These are phyloP conservation scores for Dipodascus albidus DNA, from an alignment of 805 yeast genomes.

Conservation along the genomic window DNA sequence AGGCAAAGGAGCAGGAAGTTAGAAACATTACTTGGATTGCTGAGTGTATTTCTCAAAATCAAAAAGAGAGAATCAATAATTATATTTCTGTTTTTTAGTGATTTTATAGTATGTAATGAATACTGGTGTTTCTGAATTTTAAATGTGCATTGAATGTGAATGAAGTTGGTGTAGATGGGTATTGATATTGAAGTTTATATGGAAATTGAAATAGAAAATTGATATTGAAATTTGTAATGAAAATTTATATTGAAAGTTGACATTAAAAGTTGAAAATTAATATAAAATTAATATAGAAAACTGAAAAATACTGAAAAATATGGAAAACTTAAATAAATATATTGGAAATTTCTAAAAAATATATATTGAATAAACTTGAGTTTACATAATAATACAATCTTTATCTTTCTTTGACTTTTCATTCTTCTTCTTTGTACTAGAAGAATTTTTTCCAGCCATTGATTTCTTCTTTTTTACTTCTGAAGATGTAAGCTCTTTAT, in stretches of 20 bases:
- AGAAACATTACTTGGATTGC: constrained; percentile 99
- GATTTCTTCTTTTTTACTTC: background rate
- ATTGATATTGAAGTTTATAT: background rate
- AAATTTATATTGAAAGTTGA: too few relatives aligned
- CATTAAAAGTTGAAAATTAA: background rate
- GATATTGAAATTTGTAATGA: too few relatives aligned
- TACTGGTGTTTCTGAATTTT: too few relatives aligned
- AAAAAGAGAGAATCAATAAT: constrained; percentile 83
- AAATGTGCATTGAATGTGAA: too few relatives aligned
- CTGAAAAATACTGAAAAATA: background rate
- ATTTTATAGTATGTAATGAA: background rate
- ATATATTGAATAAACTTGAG: too few relatives aligned
- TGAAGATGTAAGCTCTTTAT: background rate
- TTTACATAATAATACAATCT: background rate
- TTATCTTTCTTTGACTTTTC: background rate
- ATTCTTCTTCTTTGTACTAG: background rate
- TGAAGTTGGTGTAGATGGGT: background rate
- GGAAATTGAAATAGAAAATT: too few relatives aligned
- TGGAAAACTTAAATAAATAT: too few relatives aligned
- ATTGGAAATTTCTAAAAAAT: background rate
- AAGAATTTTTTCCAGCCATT: background rate
- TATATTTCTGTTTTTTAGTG: constrained; percentile 83
- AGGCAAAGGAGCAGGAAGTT: constrained; percentile 91
- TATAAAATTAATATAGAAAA: background rate
- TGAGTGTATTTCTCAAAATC: constrained; percentile 98